Conservation (phyloP, 2,329 filamentous ascomycete genomes). For the Blastomyces parvus region DNA sequence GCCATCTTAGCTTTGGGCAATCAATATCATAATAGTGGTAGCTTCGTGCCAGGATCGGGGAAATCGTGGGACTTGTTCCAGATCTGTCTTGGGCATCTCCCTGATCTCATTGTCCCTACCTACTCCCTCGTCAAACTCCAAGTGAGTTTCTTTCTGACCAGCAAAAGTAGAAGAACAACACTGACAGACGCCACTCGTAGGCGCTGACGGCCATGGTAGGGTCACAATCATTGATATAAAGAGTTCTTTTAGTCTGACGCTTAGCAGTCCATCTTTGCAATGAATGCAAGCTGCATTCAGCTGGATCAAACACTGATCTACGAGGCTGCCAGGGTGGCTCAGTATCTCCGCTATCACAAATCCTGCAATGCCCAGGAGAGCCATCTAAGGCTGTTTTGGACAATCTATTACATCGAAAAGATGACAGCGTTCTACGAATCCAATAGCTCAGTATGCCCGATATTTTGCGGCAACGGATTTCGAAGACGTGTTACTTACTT, state of each 20-base stretch:
- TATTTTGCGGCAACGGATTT: neutral
- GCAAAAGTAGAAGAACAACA: neutral
- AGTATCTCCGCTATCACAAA: slow-evolving; percentile 22
- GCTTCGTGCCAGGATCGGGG: neutral
- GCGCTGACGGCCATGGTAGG: neutral
- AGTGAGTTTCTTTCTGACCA: neutral
- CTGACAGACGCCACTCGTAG: neutral
- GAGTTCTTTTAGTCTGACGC: neutral
- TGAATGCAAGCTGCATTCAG: slow-evolving; percentile 27
- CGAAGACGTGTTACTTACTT: slow-evolving; percentile 13
- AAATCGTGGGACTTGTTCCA: slow-evolving; percentile 28
- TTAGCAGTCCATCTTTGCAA: slow-evolving; percentile 30
- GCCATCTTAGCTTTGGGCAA: neutral
- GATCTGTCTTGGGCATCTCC: slow-evolving; percentile 13
- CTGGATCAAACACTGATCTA: slow-evolving; percentile 26
- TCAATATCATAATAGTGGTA: neutral
- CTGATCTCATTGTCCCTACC: neutral
- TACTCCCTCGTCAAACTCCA: neutral
- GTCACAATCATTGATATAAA: neutral
- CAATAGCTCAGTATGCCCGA: neutral
- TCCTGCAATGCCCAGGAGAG: slow-evolving; percentile 16
- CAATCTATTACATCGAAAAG: neutral
- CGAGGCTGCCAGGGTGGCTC: slow-evolving; percentile 30
- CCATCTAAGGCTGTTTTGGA: neutral
- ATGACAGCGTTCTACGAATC: neutral